Base-by-base conservation (phyloP, 2,329 filamentous ascomycete species). In the Neobulgaria alba region DNA sequence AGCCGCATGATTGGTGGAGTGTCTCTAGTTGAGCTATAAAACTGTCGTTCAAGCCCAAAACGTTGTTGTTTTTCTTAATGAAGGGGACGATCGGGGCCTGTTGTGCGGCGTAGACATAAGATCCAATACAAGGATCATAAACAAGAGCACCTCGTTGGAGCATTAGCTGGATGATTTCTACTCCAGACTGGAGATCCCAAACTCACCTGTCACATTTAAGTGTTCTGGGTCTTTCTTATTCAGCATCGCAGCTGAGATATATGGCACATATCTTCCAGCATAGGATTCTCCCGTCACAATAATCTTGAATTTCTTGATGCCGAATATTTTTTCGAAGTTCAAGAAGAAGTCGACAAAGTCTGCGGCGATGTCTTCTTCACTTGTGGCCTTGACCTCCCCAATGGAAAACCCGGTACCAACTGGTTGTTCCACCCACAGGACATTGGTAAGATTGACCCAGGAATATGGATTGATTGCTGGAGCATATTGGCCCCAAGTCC, bases 231-330 rank as follows among this genome's bases (percentile, higher is more conserved):
- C 61, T 29, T 66, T 66, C 44, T 54, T 38, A 57, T 70, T 61
- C 33, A 77, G 61, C 60, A 76, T 71, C 4, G 67, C 66, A 23
- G 68, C 66, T 1, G 72, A 70, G 41, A 77, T 74, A 55, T 77
- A 76, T 0, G 73, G 72, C 3, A 75, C 68, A 48, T 75, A 77
- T 48, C 59, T 61, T 15, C 67, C 71, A 3, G 67, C 71, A 51
- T 75, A 75, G 3, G 63, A 67, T 49, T 77, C 72, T 40, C 73
- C 72, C 3, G 72, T 69, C 19, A 76, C 54, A 48, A 73, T 76
- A 1, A 73, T 67, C 48, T 72, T 71, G 52, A 64, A 67, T n/a
- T 65, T 65, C 17, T 71, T 62, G 41, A 73, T 55, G n/a, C 65
- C 64, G 50, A 78, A 78, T 4, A 66, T 66, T 23, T 72, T 63